These are phyloP conservation scores for Saccharum spontaneum DNA, from an alignment of 176 grass and related monocot genomes.

Conservation along the genomic window DNA sequence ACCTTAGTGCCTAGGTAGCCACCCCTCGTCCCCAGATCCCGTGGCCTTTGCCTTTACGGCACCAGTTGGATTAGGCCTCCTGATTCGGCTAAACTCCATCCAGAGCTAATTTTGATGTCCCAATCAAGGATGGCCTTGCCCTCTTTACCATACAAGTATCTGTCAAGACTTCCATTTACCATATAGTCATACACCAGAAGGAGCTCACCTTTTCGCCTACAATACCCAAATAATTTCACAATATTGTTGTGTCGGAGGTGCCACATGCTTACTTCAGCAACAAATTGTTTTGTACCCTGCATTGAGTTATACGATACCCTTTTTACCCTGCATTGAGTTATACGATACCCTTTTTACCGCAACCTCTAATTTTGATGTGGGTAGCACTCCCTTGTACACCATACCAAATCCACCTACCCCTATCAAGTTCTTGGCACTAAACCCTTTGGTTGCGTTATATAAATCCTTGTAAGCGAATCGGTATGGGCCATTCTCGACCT, in stretches of 20 bases:
- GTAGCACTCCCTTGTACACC: constrained; percentile 22
- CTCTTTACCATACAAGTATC: constrained; percentile 1
- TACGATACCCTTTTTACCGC: background rate
- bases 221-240: constrained; percentile 29
- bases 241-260: constrained; percentile 14
- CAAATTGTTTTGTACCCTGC: too few species aligned
- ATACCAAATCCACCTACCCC: constrained; percentile 29
- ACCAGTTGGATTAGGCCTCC: too few species aligned
- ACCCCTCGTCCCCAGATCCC: too few species aligned
- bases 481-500: constrained; percentile 33
- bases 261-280: constrained; percentile 8
- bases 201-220: constrained; percentile 19
- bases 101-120: too few species aligned
- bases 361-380: background rate
- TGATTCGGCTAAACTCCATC: too few species aligned
- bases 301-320: too few species aligned
- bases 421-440: background rate
- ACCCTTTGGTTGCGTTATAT: constrained; percentile 14
- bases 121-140: too few species aligned
- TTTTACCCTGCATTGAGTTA: constrained; percentile 24
- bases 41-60: too few species aligned
- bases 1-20: too few species aligned
- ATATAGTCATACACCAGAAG: constrained; percentile 31
- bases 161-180: constrained; percentile 34
- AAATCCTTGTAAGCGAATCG: constrained; percentile 34